A percentile compares a stretch with the other conserved stretches of the same genome.
phyloP scores from a whole-genome alignment of 495 filamentous ascomycete genomes.

The Pseudomonodictys pantanalensis region DNA sequence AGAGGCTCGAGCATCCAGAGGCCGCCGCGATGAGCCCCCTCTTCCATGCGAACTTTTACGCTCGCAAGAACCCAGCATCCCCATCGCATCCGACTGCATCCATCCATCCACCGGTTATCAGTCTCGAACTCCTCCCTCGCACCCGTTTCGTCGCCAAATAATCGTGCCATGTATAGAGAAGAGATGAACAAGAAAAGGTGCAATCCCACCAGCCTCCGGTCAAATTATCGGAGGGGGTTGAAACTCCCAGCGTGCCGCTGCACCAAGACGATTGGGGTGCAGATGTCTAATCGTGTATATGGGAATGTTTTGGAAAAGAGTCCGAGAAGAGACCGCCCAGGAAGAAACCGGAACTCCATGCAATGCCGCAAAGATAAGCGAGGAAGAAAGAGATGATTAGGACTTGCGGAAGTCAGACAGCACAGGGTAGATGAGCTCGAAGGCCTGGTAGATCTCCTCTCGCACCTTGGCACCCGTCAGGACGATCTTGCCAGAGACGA shows the following conservation, averaged over 20 bases:
- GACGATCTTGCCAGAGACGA: constrained; percentile 98
- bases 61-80: neutral
- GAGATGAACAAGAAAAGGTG: neutral
- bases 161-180: neutral
- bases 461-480: constrained; percentile 96
- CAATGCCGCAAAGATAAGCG: constrained; percentile 32
- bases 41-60: neutral
- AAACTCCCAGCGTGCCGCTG: neutral
- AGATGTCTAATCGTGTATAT: neutral
- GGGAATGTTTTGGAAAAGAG: neutral
- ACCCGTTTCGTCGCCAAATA: neutral
- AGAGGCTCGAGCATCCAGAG: neutral
- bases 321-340: neutral
- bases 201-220: neutral
- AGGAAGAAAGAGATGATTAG: constrained; percentile 21
- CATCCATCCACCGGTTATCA: neutral
- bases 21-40: neutral
- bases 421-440: constrained; percentile 99
- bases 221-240: neutral
- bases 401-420: constrained; percentile 60
- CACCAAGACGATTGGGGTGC: neutral
- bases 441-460: constrained; percentile 98
- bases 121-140: neutral
- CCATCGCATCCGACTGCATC: neutral
- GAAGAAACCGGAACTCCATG: constrained; percentile 31